Percentiles rank a stretch among this genome's conserved stretches.
Conservation (phyloP, 176 grass and related monocot species). For the Dendrocalamus sinicus region DNA sequence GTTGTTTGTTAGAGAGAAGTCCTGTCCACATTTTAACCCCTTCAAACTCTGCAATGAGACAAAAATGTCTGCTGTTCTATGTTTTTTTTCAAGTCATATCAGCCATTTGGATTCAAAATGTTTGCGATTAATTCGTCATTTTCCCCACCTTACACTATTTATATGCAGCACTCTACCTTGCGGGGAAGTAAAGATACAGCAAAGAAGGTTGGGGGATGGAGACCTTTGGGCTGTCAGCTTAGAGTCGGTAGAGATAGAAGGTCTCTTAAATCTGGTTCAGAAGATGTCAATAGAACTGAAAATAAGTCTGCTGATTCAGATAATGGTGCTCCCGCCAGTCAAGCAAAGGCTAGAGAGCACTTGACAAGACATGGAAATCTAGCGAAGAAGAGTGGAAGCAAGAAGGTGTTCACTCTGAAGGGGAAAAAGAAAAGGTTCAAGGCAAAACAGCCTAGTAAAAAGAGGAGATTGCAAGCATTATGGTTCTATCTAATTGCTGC, state of each 20-base stretch:
- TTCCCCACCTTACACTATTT: slow-evolving; percentile 21
- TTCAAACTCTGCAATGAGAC: not conserved
- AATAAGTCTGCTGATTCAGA: slow-evolving; percentile 43
- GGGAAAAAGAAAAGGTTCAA: slow-evolving; percentile 48
- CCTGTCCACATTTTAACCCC: slow-evolving; percentile 14
- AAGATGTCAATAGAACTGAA: slow-evolving; percentile 34
- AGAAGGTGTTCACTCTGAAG: slow-evolving; percentile 31
- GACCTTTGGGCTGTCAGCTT: slow-evolving; percentile 62
- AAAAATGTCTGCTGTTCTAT: not conserved
- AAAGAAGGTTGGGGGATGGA: slow-evolving; percentile 71
- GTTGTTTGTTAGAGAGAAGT: not conserved
- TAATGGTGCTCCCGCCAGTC: slow-evolving; percentile 37
- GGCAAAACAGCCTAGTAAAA: slow-evolving; percentile 41
- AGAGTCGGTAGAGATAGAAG: slow-evolving; percentile 61
- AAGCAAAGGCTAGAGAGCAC: slow-evolving; percentile 48
- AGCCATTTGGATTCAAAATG: not conserved
- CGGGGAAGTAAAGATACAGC: slow-evolving; percentile 46
- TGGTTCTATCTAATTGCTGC: slow-evolving; percentile 75
- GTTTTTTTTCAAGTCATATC: slow-evolving; percentile 20
- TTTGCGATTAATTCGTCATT: slow-evolving; percentile 11
- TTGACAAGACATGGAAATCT: slow-evolving; percentile 27
- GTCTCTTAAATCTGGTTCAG: slow-evolving; percentile 39
- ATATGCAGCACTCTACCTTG: slow-evolving; percentile 43
- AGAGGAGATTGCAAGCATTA: slow-evolving; percentile 59
- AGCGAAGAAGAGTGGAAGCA: slow-evolving; percentile 49